These are phyloP conservation scores for Blastomyces emzantsi DNA, from an alignment of 2,329 filamentous ascomycete species.

Conservation along the genomic window DNA sequence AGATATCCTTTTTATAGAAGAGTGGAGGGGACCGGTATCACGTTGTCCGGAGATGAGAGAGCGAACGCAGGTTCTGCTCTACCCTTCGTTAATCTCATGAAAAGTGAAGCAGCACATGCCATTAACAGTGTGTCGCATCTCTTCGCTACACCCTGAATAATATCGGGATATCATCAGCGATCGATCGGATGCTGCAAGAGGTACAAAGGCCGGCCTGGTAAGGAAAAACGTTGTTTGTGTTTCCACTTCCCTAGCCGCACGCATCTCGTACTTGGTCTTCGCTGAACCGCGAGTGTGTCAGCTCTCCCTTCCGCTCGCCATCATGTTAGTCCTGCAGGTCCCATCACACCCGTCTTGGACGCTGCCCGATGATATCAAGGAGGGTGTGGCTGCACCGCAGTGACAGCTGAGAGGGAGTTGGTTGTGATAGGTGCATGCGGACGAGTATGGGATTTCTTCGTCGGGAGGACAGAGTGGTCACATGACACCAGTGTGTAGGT, in stretches of 20 bases:
- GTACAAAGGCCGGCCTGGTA: not conserved
- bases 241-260: not conserved
- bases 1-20: not conserved
- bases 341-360: constrained; percentile 1
- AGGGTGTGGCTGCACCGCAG: not conserved
- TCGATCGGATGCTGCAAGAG: not conserved
- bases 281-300: not conserved
- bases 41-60: not conserved
- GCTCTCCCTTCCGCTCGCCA: not conserved
- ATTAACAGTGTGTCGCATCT: not conserved
- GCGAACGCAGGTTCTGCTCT: not conserved
- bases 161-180: not conserved
- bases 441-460: not conserved
- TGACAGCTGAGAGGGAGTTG: not conserved
- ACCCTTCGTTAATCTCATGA: not conserved
- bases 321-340: constrained; percentile 2
- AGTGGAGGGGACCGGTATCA: not conserved
- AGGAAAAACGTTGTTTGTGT: not conserved
- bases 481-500: not conserved
- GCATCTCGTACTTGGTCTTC: not conserved
- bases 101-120: not conserved
- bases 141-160: not conserved
- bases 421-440: constrained; percentile 5
- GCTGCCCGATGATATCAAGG: not conserved
- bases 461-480: not conserved